Evolutionary conservation across 805 yeast genomes (phyloP).

Genomic region (Myxozyma vanderwaltii): DNA sequence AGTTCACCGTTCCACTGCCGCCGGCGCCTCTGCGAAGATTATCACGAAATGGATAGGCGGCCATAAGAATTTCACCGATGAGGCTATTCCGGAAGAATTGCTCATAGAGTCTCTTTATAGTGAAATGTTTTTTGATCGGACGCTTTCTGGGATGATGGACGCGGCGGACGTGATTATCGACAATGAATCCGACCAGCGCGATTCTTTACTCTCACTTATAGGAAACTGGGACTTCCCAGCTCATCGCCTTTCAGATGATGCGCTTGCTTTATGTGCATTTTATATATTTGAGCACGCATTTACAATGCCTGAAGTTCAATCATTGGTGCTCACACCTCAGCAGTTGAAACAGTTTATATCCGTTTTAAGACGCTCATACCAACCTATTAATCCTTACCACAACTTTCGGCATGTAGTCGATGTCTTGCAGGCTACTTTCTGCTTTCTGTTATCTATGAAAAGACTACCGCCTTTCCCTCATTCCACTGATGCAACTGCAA

Average conservation of each 20-base stretch:
- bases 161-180: background rate
- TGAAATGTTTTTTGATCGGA: slow-evolving; percentile 14
- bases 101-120: slow-evolving; percentile 6
- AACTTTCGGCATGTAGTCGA: slow-evolving; percentile 95
- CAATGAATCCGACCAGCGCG: background rate
- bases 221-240: slow-evolving; percentile 33
- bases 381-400: slow-evolving; percentile 86
- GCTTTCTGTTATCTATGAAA: slow-evolving; percentile 48
- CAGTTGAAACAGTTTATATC: slow-evolving; percentile 61
- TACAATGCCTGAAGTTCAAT: slow-evolving; percentile 31
- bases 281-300: slow-evolving; percentile 54
- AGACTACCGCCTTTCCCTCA: slow-evolving; percentile 43
- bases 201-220: slow-evolving; percentile 5
- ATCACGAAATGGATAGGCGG: slow-evolving; percentile 11
- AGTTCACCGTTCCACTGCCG: slow-evolving; percentile 3
- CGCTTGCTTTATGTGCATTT: slow-evolving; percentile 45
- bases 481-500: background rate
- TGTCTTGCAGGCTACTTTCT: slow-evolving; percentile 87
- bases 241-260: slow-evolving; percentile 27
- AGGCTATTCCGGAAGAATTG: slow-evolving; percentile 5
- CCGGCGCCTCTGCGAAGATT: background rate
- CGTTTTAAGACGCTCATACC: slow-evolving; percentile 74
- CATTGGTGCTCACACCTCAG: slow-evolving; percentile 41
- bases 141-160: background rate
- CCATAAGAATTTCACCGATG: background rate